These are phyloP conservation scores for Cladophialophora chaetospira DNA, from an alignment of 2,329 filamentous ascomycete genomes.

Conservation along the genomic window DNA sequence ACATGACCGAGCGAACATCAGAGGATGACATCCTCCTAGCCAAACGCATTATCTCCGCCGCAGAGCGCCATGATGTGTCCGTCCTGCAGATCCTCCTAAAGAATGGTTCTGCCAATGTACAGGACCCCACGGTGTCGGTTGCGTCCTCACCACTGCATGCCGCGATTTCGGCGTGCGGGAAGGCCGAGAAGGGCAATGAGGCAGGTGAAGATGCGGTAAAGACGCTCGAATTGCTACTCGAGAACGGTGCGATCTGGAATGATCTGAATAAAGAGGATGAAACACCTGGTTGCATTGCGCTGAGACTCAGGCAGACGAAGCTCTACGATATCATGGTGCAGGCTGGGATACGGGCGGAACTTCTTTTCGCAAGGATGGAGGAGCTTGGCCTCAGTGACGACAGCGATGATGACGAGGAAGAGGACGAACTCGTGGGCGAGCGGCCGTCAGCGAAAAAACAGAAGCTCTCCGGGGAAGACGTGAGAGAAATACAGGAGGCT, in stretches of 20 bases:
- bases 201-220: not conserved
- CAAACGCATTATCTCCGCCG: conserved; percentile 8
- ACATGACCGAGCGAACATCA: conserved; percentile 1
- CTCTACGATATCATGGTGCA: conserved; percentile 13
- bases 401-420: not conserved
- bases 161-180: not conserved
- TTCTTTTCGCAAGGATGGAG: conserved; percentile 10
- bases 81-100: conserved; percentile 7
- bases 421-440: not conserved
- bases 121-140: not conserved
- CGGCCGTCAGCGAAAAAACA: not conserved
- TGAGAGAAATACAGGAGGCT: not conserved
- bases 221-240: conserved; percentile 6
- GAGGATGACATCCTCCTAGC: conserved; percentile 12
- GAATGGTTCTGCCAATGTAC: conserved; percentile 5
- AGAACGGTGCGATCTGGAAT: conserved; percentile 11
- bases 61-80: conserved; percentile 6
- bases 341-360: conserved; percentile 7
- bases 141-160: conserved; percentile 8
- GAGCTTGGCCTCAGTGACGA: not conserved
- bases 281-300: conserved; percentile 9
- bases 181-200: conserved; percentile 3
- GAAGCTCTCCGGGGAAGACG: conserved; percentile 1
- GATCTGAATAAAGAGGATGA: conserved; percentile 7
- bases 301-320: conserved; percentile 1